These are phyloP conservation scores for Lanmaoa pseudosensibilis DNA, from an alignment of 768 basidiomycete species.

Conservation along the genomic window DNA sequence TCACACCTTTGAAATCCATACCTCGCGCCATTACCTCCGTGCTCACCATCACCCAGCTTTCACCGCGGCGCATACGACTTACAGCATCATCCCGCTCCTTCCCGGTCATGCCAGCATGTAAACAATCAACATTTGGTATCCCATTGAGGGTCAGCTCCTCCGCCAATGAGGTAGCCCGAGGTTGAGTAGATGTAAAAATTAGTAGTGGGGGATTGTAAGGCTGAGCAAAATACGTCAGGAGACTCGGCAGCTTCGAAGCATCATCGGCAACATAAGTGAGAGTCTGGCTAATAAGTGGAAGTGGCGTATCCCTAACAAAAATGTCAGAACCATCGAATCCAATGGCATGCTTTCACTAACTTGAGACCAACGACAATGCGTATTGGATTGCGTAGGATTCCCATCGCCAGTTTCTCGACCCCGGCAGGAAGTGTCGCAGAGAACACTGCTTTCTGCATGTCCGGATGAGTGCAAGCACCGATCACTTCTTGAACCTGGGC, in stretches of 20 bases:
- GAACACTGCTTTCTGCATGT: conserved; percentile 85
- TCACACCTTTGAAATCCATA: conserved; percentile 95
- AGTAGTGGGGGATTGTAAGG: conserved; percentile 90
- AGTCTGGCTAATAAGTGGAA: conserved; percentile 85
- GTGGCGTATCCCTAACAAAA: conserved; percentile 78
- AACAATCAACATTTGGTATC: conserved; percentile 78
- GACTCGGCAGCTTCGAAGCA: conserved; percentile 88
- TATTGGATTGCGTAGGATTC: conserved; percentile 81
- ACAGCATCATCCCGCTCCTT: conserved; percentile 87
- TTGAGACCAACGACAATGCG: conserved; percentile 96
- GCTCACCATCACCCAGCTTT: conserved; percentile 93
- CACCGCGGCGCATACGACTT: conserved; percentile 79
- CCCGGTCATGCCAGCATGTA: conserved; percentile 88
- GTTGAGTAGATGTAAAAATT: conserved; percentile 88
- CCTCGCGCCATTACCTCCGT: conserved; percentile 98
- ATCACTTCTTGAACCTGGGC: conserved; percentile 87
- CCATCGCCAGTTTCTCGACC: conserved; percentile 84
- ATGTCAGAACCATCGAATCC: conserved; percentile 12
- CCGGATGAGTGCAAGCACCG: conserved; percentile 65
- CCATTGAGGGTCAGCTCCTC: conserved; percentile 81
- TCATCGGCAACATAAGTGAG: conserved; percentile 93
- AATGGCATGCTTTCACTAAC: conserved; percentile 44
- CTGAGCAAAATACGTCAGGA: conserved; percentile 74
- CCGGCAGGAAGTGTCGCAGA: conserved; percentile 92
- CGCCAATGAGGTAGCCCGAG: conserved; percentile 75